Conservation (phyloP, 192 early-diverging fungal species). For the Coemansia sp. region DNA sequence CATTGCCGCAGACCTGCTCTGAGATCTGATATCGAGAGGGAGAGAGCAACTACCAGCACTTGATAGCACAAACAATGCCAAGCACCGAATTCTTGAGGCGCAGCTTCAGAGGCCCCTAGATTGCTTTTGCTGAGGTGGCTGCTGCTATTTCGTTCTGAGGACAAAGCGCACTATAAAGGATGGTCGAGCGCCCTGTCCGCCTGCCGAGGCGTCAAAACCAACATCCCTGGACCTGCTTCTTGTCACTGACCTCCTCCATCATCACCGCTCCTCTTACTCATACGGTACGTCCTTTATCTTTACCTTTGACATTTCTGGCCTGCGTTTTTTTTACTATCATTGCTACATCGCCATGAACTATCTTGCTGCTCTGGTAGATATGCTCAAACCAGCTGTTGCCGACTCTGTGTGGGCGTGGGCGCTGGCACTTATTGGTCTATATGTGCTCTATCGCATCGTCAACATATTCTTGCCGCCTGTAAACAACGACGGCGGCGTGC, state of each 20-base stretch:
- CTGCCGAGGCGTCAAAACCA: not conserved
- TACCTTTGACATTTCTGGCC: not conserved
- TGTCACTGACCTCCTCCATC: not conserved
- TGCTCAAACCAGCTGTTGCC: not conserved
- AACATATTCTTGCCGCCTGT: conserved; percentile 21
- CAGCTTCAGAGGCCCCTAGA: not conserved
- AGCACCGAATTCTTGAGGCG: not conserved
- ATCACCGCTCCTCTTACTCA: not conserved
- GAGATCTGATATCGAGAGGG: not conserved
- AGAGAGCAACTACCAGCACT: too few species aligned
- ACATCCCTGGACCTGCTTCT: not conserved
- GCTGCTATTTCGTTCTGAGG: not conserved
- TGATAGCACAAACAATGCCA: not conserved
- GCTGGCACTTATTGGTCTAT: conserved; percentile 1
- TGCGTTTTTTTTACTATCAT: not conserved
- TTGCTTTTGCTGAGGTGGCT: not conserved
- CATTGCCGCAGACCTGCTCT: not conserved
- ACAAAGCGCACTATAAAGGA: not conserved
- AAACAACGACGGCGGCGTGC: conserved; percentile 45
- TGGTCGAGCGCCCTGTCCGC: not conserved
- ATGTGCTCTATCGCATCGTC: conserved; percentile 18
- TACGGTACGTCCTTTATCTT: not conserved
- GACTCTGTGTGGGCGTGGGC: conserved; percentile 3
- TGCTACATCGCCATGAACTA: not conserved
- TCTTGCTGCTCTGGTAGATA: not conserved